phyloP scores from a whole-genome alignment of 2,329 filamentous ascomycete genomes.

The Alternaria brassicicola region DNA sequence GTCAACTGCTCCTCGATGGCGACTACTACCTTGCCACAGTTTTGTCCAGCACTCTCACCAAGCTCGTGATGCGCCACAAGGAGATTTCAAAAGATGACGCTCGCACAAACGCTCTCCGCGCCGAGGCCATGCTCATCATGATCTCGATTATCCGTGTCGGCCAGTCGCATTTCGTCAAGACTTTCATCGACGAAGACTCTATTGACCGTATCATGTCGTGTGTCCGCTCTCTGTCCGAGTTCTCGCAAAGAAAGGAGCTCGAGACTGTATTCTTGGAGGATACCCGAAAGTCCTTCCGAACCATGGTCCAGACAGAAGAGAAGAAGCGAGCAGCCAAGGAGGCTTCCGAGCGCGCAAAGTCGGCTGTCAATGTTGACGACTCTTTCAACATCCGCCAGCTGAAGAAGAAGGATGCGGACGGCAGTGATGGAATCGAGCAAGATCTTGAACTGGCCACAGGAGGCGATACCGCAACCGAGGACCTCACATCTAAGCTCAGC shows the following conservation, averaged over 20 bases:
- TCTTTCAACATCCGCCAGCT: constrained; percentile 91
- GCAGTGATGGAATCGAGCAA: constrained; percentile 81
- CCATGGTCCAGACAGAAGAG: constrained; percentile 96
- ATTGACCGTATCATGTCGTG: constrained; percentile 99
- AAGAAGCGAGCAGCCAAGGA: constrained; percentile 97
- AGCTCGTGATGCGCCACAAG: constrained; percentile 95
- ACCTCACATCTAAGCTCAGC: constrained; percentile 91
- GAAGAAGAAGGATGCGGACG: constrained; percentile 82
- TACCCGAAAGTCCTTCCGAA: constrained; percentile 91
- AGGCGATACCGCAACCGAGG: constrained; percentile 82
- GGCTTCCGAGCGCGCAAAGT: constrained; percentile 89
- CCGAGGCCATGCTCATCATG: constrained; percentile 99
- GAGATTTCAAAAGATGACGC: constrained; percentile 86
- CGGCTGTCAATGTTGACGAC: constrained; percentile 93
- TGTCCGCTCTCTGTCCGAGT: constrained; percentile 89
- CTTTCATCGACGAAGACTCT: constrained; percentile 95
- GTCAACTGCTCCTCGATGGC: constrained; percentile 89
- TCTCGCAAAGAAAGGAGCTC: constrained; percentile 85
- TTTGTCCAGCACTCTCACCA: constrained; percentile 93
- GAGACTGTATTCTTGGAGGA: constrained; percentile 93
- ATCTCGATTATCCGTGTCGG: constrained; percentile 98
- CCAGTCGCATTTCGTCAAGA: constrained; percentile 98
- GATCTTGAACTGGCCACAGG: constrained; percentile 95
- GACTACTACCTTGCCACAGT: constrained; percentile 97
- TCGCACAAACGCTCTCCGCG: constrained; percentile 90